Base-by-base conservation (phyloP, 106 monocot genomes). In the Platanthera zijinensis region DNA sequence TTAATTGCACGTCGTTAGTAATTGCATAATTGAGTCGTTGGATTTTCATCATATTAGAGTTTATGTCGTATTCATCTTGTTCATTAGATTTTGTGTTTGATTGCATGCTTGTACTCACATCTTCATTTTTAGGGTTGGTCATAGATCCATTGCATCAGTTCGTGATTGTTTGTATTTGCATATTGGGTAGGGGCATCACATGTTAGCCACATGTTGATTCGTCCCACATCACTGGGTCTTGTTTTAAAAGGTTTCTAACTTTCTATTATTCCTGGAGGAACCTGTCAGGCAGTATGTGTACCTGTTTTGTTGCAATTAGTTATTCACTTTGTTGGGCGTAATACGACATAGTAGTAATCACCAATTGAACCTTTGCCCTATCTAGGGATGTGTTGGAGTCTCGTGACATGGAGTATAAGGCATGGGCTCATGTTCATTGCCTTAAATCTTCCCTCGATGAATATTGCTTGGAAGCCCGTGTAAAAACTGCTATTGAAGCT, bases 341-440 rank as follows among this genome's bases (percentile, higher is more conserved):
- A 19, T 59, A 56, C 21, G 6, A 19, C 32, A 66, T 66, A 39
- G 67, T 67, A 17, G 2, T 70, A 2, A 13, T 48, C n/a, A 70
- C 48, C 48, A 48, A 10, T 49, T 56, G 53, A 39, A 78, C 17
- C 6, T 46, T 80, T 67, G 28, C 11, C 14, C 15, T 22, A 14
- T 78, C 59, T 82, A 92, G 92, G 68, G 86, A 88, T 47, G 70
- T 89, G 39, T 84, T 84, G 67, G 87, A 92, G 68, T 82, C 70
- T 45, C 86, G 79, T 67, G 89, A 94, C 64, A 83, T 59, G 51
- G 99, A 99, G 78, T 88, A 78, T 72, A 77, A 84, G 78, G 85
- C 88, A 71, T 99, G 94, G 99, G 91, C 92, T 77, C 79, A 78
- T 71, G 90, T 94, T 84, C 88, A 99, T 54, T 83, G 56, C 66